phyloP scores from a whole-genome alignment of 176 grass and related monocot genomes.

The Oryza australiensis region DNA sequence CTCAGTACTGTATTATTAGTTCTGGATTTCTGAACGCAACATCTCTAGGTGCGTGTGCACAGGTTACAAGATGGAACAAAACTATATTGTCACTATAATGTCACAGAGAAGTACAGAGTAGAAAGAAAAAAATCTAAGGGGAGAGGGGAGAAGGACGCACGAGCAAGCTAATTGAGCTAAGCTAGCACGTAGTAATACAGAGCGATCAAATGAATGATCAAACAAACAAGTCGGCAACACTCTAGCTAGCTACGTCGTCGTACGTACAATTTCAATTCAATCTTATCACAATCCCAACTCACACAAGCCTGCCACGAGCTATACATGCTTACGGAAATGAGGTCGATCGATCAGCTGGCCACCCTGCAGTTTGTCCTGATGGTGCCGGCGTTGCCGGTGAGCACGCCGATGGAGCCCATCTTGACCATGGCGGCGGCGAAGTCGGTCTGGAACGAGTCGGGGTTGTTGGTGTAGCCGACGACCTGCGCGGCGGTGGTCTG shows the following conservation, averaged over 20 bases:
- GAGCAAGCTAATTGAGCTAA: constrained; percentile 25
- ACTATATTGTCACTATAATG: background rate
- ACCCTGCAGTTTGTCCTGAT: constrained; percentile 73
- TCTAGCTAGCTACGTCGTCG: background rate
- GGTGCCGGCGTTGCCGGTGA: constrained; percentile 55
- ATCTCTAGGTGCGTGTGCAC: background rate
- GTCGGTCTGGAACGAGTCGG: constrained; percentile 47
- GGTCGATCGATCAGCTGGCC: constrained; percentile 1
- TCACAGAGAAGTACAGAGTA: background rate
- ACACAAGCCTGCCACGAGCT: background rate
- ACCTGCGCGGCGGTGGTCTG: constrained; percentile 52
- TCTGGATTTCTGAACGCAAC: too few species aligned
- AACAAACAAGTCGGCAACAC: background rate
- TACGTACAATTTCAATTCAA: background rate
- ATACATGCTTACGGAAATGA: background rate
- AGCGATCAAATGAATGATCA: background rate
- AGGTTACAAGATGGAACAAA: background rate
- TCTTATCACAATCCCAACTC: background rate
- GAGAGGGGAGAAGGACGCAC: background rate
- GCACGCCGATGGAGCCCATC: constrained; percentile 71
- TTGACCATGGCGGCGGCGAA: constrained; percentile 72
- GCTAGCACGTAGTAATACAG: constrained; percentile 6
- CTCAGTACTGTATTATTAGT: background rate
- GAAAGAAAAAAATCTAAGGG: background rate
- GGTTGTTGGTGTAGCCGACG: constrained; percentile 47